A percentile compares a stretch with the other conserved stretches of the same genome.
Evolutionary conservation across 2,329 filamentous ascomycete species (phyloP).

Genomic region (Penicillium palitans): DNA sequence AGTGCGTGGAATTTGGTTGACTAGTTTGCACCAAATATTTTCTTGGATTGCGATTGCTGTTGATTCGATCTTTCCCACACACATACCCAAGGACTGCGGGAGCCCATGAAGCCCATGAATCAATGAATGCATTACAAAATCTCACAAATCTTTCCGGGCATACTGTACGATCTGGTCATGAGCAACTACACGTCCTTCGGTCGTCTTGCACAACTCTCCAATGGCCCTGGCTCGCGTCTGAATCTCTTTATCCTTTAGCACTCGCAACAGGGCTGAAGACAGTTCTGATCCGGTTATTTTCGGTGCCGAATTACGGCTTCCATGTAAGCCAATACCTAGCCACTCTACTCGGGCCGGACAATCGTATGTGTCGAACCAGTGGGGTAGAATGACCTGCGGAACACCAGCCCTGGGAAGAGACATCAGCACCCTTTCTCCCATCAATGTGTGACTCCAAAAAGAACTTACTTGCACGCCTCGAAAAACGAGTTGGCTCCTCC

Average conservation of each 20-base stretch:
- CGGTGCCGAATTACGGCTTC: constrained; percentile 39
- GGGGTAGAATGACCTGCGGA: constrained; percentile 50
- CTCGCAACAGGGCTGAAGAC: constrained; percentile 16
- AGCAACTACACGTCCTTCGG: constrained; percentile 22
- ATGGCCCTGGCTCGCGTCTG: constrained; percentile 13
- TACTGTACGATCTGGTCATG: constrained; percentile 23
- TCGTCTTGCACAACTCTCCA: constrained; percentile 15
- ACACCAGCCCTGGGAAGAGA: constrained; percentile 40
- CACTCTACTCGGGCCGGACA: constrained; percentile 48
- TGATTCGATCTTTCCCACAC: background rate
- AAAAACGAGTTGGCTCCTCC: constrained; percentile 52
- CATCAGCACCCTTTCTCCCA: background rate
- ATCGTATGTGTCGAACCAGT: constrained; percentile 51
- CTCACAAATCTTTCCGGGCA: background rate
- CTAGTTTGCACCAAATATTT: background rate
- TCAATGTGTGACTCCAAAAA: background rate
- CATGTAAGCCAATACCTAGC: constrained; percentile 47
- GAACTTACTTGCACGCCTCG: constrained; percentile 47
- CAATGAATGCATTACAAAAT: background rate
- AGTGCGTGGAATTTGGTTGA: background rate
- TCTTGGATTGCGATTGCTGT: background rate
- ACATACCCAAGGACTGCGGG: background rate
- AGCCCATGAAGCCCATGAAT: background rate
- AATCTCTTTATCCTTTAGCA: constrained; percentile 17
- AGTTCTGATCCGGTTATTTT: constrained; percentile 16